Conservation (phyloP, 192 early-diverging fungal genomes). For the Mortierella alpina region DNA sequence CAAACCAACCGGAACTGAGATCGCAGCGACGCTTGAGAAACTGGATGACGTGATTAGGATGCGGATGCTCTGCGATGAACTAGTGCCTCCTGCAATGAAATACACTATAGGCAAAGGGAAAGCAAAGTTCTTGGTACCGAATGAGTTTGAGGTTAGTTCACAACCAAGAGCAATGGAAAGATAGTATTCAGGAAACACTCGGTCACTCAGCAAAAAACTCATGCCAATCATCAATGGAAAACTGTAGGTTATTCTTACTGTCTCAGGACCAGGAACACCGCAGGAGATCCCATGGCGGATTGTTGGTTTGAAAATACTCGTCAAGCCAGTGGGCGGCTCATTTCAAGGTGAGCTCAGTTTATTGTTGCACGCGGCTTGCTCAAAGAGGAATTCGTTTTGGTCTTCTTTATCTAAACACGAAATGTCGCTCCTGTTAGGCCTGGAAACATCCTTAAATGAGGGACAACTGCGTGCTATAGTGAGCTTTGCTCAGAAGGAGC, state of each 20-base stretch:
- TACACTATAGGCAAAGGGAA: conserved; percentile 73
- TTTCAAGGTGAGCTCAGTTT: conserved; percentile 41
- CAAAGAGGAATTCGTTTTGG: not conserved
- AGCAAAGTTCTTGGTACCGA: conserved; percentile 76
- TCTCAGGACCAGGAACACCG: conserved; percentile 64
- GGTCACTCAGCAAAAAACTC: not conserved
- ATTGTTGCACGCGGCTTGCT: not conserved
- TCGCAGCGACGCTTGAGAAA: conserved; percentile 67
- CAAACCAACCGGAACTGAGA: conserved; percentile 66
- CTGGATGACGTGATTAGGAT: conserved; percentile 79
- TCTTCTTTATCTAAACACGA: no score
- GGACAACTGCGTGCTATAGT: conserved; percentile 61
- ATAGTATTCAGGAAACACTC: not conserved
- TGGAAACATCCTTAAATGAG: conserved; percentile 66
- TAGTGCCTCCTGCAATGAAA: conserved; percentile 75
- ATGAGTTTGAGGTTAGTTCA: conserved; percentile 73
- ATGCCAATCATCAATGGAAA: conserved; percentile 27
- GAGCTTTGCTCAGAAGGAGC: conserved; percentile 58
- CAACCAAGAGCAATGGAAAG: not conserved
- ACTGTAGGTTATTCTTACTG: conserved; percentile 74
- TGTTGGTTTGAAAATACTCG: conserved; percentile 75
- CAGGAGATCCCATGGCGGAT: conserved; percentile 74
- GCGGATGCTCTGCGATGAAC: conserved; percentile 78
- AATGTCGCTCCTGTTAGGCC: conserved; percentile 40
- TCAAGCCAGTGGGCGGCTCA: conserved; percentile 61